phyloP scores from a whole-genome alignment of 1,284 basidiomycete genomes.

The Schizopora paradoxa region DNA sequence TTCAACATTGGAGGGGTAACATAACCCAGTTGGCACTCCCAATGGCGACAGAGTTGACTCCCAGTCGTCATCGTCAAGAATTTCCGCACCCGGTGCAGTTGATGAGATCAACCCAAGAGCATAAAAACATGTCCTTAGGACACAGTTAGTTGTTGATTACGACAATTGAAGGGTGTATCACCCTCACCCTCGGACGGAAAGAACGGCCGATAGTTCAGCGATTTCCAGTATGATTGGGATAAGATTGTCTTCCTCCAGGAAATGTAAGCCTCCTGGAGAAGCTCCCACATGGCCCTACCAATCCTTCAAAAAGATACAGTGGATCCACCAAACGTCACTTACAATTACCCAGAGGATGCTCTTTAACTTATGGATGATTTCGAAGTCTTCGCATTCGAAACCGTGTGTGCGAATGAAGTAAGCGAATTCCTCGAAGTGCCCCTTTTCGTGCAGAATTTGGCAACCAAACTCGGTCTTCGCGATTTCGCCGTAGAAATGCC shows the following conservation, averaged over 20 bases:
- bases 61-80: constrained; percentile 91
- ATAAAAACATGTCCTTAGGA: constrained; percentile 87
- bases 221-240: constrained; percentile 88
- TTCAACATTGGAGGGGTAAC: constrained; percentile 79
- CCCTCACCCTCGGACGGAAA: constrained; percentile 88
- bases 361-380: constrained; percentile 85
- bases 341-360: constrained; percentile 97
- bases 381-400: constrained; percentile 76
- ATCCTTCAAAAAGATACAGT: constrained; percentile 4
- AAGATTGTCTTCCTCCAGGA: constrained; percentile 92
- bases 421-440: constrained; percentile 88
- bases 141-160: constrained; percentile 15
- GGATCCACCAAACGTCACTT: constrained; percentile 29
- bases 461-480: constrained; percentile 94
- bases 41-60: constrained; percentile 83
- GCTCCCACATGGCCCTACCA: constrained; percentile 89
- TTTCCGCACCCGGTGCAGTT: constrained; percentile 70
- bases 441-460: constrained; percentile 82
- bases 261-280: constrained; percentile 84
- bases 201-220: constrained; percentile 81
- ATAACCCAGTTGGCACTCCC: constrained; percentile 86
- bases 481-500: constrained; percentile 97
- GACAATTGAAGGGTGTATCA: not conserved
- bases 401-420: constrained; percentile 87
- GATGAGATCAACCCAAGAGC: constrained; percentile 82